A percentile compares a stretch with the other conserved stretches of the same genome.
Evolutionary conservation across 345 rosid species (phyloP).

Genomic region (Stellera chamaejasme): DNA sequence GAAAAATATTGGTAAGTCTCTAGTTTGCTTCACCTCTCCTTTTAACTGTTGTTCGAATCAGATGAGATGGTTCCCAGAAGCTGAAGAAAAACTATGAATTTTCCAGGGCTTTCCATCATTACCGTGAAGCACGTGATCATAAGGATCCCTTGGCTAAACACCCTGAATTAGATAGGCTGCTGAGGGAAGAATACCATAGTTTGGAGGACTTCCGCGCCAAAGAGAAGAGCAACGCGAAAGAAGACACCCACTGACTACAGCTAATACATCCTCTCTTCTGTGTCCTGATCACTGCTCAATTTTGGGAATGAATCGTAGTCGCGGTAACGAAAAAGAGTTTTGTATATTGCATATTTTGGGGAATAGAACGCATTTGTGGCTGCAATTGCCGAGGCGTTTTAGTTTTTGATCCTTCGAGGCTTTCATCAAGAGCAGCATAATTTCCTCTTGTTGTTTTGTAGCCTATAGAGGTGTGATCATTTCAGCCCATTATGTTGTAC

Average conservation of each 20-base stretch:
- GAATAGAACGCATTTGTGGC: constrained; percentile 8
- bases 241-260: constrained; percentile 21
- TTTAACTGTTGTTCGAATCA: not conserved
- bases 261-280: not conserved
- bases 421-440: not conserved
- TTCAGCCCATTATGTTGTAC: no score
- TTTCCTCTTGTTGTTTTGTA: no score
- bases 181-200: constrained; percentile 54
- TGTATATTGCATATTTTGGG: constrained; percentile 20
- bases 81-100: not conserved
- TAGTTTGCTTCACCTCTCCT: not conserved
- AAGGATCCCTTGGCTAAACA: constrained; percentile 52
- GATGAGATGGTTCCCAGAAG: not conserved
- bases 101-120: constrained; percentile 95
- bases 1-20: constrained; percentile 81
- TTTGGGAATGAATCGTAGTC: constrained; percentile 26
- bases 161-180: constrained; percentile 73
- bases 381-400: constrained; percentile 15
- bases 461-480: no score
- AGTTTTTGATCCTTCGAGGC: constrained; percentile 7
- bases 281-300: constrained; percentile 18
- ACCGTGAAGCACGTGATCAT: constrained; percentile 30
- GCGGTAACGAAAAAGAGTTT: constrained; percentile 12
- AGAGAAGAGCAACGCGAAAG: constrained; percentile 31
- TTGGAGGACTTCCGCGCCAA: constrained; percentile 68